Percentiles rank a stretch among this genome's conserved stretches.
Conservation (phyloP, 768 basidiomycete genomes). For the Tricholoma terreum region DNA sequence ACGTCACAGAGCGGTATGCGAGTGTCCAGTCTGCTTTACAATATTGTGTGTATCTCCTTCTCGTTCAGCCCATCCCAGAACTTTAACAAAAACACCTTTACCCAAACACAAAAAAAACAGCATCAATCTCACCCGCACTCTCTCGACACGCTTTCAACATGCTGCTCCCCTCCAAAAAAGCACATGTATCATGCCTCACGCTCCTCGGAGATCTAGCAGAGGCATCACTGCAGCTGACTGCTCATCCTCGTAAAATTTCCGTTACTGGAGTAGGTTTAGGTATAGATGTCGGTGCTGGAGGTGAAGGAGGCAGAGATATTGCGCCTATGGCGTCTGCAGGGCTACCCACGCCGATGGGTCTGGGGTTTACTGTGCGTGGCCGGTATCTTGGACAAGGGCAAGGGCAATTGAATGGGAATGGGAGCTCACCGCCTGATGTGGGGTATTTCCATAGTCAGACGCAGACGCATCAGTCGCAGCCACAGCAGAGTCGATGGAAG, state of each 20-base stretch:
- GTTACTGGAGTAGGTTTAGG: conserved; percentile 19
- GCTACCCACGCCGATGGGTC: conserved; percentile 50
- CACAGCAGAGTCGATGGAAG: conserved; percentile 78
- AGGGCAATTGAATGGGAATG: background rate
- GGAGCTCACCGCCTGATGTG: conserved; percentile 61
- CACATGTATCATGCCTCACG: conserved; percentile 50
- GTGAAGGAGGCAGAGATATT: too few relatives aligned
- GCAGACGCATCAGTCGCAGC: conserved; percentile 21
- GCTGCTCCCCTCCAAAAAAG: conserved; percentile 59
- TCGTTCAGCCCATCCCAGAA: too few relatives aligned
- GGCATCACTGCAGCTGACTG: conserved; percentile 25
- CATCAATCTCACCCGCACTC: conserved; percentile 49
- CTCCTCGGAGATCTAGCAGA: conserved; percentile 59
- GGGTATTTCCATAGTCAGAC: conserved; percentile 54
- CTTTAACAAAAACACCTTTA: background rate
- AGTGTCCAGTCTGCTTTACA: conserved; percentile 58
- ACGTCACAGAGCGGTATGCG: conserved; percentile 54
- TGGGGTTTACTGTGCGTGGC: conserved; percentile 27
- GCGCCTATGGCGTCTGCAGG: conserved; percentile 31
- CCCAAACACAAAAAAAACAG: conserved; percentile 29
- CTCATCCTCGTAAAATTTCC: conserved; percentile 18
- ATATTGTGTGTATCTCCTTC: conserved; percentile 39
- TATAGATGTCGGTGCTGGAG: background rate
- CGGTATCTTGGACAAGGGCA: background rate
- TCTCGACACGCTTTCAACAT: conserved; percentile 54